phyloP scores from a whole-genome alignment of 2,329 filamentous ascomycete species.

The Colletotrichum magnum region DNA sequence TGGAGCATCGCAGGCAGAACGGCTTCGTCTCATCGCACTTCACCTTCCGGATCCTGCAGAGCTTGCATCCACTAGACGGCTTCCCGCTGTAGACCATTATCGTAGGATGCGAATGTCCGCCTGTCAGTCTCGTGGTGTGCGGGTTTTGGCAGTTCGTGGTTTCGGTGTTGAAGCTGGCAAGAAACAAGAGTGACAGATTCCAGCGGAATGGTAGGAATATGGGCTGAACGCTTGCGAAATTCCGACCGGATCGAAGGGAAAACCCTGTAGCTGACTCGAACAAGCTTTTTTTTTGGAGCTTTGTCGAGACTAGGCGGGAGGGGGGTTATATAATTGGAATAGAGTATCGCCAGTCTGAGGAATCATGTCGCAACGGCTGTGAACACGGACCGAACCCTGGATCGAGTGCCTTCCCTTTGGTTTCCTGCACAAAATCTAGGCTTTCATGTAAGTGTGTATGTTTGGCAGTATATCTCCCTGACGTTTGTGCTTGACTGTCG shows the following conservation, averaged over 20 bases:
- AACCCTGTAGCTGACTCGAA: constrained; percentile 18
- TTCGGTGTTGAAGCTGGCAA: neutral
- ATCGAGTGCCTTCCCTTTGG: constrained; percentile 10
- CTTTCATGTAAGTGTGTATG: neutral
- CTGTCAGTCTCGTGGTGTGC: neutral
- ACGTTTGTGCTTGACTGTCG: constrained; percentile 7
- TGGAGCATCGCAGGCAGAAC: constrained; percentile 65
- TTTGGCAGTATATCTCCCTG: constrained; percentile 11
- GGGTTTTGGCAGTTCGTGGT: neutral
- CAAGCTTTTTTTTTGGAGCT: constrained; percentile 19
- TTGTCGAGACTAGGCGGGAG: neutral
- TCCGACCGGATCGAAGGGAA: neutral
- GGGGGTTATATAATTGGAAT: constrained; percentile 3
- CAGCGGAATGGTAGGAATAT: neutral
- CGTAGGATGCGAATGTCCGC: neutral
- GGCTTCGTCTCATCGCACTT: constrained; percentile 71
- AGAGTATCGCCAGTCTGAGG: neutral
- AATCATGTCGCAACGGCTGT: neutral
- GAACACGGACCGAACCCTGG: constrained; percentile 26
- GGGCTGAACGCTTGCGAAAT: neutral
- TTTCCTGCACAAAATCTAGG: neutral
- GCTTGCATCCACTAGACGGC: constrained; percentile 44
- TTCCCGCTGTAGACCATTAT: constrained; percentile 46
- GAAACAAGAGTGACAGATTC: neutral
- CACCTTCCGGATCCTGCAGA: constrained; percentile 65